Evolutionary conservation across 176 grass and related monocot species (phyloP), one percentile per base, ranked within the genome.

Genomic region (Oryza nivara): DNA sequence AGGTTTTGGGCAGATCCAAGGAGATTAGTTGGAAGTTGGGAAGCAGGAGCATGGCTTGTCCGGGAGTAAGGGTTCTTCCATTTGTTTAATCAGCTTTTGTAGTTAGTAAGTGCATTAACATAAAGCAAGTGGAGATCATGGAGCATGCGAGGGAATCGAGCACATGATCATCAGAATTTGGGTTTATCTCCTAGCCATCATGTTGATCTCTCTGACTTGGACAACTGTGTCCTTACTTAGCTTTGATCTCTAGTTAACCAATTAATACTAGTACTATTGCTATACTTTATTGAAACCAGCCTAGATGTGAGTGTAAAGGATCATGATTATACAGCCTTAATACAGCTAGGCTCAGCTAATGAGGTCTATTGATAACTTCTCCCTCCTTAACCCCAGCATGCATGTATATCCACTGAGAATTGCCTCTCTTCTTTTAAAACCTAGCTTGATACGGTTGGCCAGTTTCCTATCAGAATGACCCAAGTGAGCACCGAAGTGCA

Each of bases 1-100:
- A 45, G 85, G 75, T 68, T 87, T 74, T 69, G 65, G 16, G 80
- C 48, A 87, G 80, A 84, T 87, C 89, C 84, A 83, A 87, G 89
- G 75, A 69, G 70, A 74, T 86, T 43, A 90, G 84, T 80, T 84
- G 80, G 89, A 70, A 11, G 89, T 87, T 90, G 89, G 89, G 89
- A 90, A 87, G 84, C 89, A 90, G 84, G 84, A 65, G 80, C 51
- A 16, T 90, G 80, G 30, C 80, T 84, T 90, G 89, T 90, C 84
- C 89, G 75, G 80, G 84, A 87, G 89, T 75, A 87, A 87, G 89
- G 89, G 84, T 54, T 65, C 89, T 44, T 79, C 40, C 43, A 80
- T 74, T 87, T 65, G 75, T 83, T 83, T 87, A 90, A 69, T 86
- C 70, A 12, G 16, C 54, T 70, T 77, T 69, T 75, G 45, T 56